phyloP scores from a whole-genome alignment of 73 alveolate genomes.

The Diophrys sp. region DNA sequence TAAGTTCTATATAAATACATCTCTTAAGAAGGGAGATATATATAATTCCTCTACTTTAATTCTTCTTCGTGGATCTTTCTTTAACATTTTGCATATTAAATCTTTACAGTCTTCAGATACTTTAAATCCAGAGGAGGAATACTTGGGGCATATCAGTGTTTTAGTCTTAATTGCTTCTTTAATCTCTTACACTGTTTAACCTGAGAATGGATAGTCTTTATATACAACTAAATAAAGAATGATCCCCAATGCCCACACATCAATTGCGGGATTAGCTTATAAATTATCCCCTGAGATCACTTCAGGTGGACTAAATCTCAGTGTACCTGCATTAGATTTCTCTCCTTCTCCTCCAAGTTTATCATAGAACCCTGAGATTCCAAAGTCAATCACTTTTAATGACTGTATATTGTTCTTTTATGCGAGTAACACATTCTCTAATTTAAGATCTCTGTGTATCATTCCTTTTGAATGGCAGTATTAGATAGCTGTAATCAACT shows the following conservation, averaged over 20 bases:
- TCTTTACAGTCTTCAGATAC: not conserved
- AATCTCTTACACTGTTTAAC: not conserved
- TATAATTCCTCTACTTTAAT: not conserved
- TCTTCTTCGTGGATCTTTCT: not conserved
- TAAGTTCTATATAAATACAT: not conserved
- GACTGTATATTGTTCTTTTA: not conserved
- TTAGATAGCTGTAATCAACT: not conserved
- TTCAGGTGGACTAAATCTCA: constrained; percentile 4
- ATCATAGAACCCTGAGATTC: not conserved
- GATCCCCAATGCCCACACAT: constrained; percentile 8
- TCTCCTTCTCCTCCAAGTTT: not conserved
- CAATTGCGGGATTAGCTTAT: constrained; percentile 6
- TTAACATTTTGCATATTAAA: not conserved
- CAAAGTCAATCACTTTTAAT: not conserved
- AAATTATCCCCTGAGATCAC: not conserved
- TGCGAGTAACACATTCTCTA: not conserved
- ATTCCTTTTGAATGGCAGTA: constrained; percentile 1
- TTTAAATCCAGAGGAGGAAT: no score
- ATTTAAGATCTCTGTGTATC: constrained; percentile 10
- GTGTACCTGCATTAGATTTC: not conserved
- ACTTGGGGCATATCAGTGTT: not conserved
- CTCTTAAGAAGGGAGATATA: not conserved
- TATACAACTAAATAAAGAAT: not conserved
- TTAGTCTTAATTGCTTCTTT: no score
- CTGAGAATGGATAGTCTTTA: not conserved